Evolutionary conservation across 768 basidiomycete species (phyloP).

Genomic region (Boletus pseudo-olivaceus): DNA sequence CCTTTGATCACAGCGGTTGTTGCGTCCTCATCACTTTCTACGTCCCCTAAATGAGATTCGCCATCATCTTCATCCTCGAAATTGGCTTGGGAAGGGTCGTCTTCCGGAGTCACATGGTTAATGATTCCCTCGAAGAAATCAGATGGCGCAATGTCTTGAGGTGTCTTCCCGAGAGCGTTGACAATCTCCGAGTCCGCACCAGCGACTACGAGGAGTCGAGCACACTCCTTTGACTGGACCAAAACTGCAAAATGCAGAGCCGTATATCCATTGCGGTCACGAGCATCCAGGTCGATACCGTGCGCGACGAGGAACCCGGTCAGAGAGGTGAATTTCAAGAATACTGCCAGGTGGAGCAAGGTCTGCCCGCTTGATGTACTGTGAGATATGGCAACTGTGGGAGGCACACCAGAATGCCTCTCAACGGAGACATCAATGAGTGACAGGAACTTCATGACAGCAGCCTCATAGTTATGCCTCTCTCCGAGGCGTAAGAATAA

Average conservation of each 20-base stretch:
- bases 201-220: slow-evolving; percentile 63
- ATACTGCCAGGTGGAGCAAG: slow-evolving; percentile 80
- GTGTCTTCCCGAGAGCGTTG: slow-evolving; percentile 64
- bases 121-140: slow-evolving; percentile 43
- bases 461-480: slow-evolving; percentile 63
- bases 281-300: slow-evolving; percentile 73
- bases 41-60: slow-evolving; percentile 67
- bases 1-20: slow-evolving; percentile 31
- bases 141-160: slow-evolving; percentile 53
- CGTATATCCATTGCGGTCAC: slow-evolving; percentile 89
- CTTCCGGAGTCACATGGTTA: slow-evolving; percentile 15
- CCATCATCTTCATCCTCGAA: slow-evolving; percentile 43
- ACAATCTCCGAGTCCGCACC: slow-evolving; percentile 82
- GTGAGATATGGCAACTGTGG: slow-evolving; percentile 62
- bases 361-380: slow-evolving; percentile 75
- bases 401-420: slow-evolving; percentile 37
- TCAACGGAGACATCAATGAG: slow-evolving; percentile 67
- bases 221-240: slow-evolving; percentile 58
- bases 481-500: slow-evolving; percentile 54
- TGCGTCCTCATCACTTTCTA: slow-evolving; percentile 59
- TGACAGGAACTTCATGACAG: slow-evolving; percentile 77
- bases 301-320: slow-evolving; percentile 67
- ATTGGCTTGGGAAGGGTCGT: slow-evolving; percentile 21
- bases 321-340: slow-evolving; percentile 72
- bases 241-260: slow-evolving; percentile 85